Conservation (phyloP, 495 filamentous ascomycete genomes). For the Stereocaulon alpinum region DNA sequence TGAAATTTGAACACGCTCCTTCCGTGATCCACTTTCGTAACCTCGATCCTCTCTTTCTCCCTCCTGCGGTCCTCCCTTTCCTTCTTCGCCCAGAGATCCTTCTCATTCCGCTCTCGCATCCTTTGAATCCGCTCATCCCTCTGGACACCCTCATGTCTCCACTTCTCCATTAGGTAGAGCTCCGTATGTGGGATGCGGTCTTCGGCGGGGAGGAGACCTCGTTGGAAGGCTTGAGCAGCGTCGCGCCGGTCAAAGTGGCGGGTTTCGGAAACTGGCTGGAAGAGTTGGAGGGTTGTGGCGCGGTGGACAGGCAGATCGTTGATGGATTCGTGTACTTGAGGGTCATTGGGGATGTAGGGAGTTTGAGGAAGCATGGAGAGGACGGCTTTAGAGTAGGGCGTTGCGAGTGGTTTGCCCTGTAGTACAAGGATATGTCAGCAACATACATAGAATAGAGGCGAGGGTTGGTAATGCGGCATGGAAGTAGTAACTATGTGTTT, state of each 20-base stretch:
- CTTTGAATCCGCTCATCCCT: slow-evolving; percentile 29
- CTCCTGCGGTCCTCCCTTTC: slow-evolving; percentile 29
- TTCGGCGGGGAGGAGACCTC: slow-evolving; percentile 70
- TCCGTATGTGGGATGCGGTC: slow-evolving; percentile 82
- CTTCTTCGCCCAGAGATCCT: slow-evolving; percentile 36
- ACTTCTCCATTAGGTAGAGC: slow-evolving; percentile 44
- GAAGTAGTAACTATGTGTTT: slow-evolving; percentile 7
- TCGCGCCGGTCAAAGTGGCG: slow-evolving; percentile 80
- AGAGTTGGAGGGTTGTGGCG: slow-evolving; percentile 71
- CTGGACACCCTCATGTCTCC: slow-evolving; percentile 25
- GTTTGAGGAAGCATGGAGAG: slow-evolving; percentile 68
- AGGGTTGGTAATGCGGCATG: not conserved
- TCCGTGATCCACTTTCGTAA: slow-evolving; percentile 40
- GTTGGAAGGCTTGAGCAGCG: slow-evolving; percentile 72
- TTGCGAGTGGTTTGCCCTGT: slow-evolving; percentile 68
- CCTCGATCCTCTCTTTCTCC: slow-evolving; percentile 29
- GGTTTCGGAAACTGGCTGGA: slow-evolving; percentile 83
- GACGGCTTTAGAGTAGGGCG: slow-evolving; percentile 65
- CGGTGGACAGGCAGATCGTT: slow-evolving; percentile 84
- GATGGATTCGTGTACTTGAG: slow-evolving; percentile 63
- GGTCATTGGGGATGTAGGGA: slow-evolving; percentile 25
- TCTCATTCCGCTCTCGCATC: slow-evolving; percentile 34
- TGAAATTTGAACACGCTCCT: slow-evolving; percentile 77
- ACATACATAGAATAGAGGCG: not conserved
- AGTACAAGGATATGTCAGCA: not conserved